A percentile compares a stretch with the other conserved stretches of the same genome.
Evolutionary conservation across 768 basidiomycete species (phyloP).

Genomic region (Boletus fagicola): DNA sequence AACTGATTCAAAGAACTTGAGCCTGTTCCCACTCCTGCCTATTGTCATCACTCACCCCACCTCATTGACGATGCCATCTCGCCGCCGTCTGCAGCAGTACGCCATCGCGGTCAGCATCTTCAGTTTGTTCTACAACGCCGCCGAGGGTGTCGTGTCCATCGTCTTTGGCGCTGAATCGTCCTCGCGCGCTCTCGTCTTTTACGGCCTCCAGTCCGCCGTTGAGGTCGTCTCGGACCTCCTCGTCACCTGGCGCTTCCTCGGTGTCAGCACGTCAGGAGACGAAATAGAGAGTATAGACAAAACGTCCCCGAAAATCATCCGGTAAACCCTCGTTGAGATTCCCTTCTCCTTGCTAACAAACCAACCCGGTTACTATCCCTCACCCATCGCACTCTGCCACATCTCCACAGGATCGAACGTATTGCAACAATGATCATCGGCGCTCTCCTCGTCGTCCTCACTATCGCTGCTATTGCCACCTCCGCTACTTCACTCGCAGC

Average conservation of each 20-base stretch:
- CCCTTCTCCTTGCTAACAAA: background rate
- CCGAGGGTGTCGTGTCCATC: slow-evolving; percentile 44
- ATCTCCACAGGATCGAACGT: slow-evolving; percentile 36
- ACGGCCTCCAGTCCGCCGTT: slow-evolving; percentile 47
- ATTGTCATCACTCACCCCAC: background rate
- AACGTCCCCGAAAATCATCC: slow-evolving; percentile 10
- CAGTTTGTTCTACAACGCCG: slow-evolving; percentile 40
- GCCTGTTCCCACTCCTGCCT: background rate
- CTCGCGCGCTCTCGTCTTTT: slow-evolving; percentile 46
- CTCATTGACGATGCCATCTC: slow-evolving; percentile 18
- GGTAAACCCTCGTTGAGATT: slow-evolving; percentile 4
- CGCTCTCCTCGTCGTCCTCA: slow-evolving; percentile 35
- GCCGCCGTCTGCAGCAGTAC: slow-evolving; percentile 28
- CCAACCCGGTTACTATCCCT: background rate
- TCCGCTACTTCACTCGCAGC: slow-evolving; percentile 36
- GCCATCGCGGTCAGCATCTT: slow-evolving; percentile 43
- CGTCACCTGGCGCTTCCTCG: slow-evolving; percentile 45
- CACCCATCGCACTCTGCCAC: background rate
- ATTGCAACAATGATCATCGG: slow-evolving; percentile 38
- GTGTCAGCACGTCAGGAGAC: slow-evolving; percentile 34
- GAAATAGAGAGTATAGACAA: slow-evolving; percentile 16
- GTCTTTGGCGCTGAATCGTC: slow-evolving; percentile 44
- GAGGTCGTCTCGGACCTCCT: slow-evolving; percentile 45
- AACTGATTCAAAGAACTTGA: background rate
- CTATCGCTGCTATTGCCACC: slow-evolving; percentile 37